A percentile compares a stretch with the other conserved stretches of the same genome.
Conservation (phyloP, 768 basidiomycete genomes). For the Chalciporus chontae region DNA sequence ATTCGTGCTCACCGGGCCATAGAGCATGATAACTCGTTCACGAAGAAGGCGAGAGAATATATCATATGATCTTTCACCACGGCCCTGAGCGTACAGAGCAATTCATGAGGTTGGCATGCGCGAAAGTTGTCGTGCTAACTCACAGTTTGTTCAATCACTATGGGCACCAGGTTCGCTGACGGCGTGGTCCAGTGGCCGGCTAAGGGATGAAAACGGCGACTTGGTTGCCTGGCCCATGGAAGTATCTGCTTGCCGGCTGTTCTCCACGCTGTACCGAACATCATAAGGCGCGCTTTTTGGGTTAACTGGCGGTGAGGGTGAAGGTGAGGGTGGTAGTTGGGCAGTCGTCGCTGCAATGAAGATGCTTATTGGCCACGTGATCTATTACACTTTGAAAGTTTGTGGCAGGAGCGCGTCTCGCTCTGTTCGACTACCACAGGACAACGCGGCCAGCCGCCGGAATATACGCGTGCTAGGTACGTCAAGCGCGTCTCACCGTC, state of each 20-base stretch:
- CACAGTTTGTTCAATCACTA: conserved; percentile 92
- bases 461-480: conserved; percentile 15
- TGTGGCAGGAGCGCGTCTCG: conserved; percentile 12
- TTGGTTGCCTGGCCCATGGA: conserved; percentile 13
- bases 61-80: conserved; percentile 90
- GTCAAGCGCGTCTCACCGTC: neutral
- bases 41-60: conserved; percentile 92
- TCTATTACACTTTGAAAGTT: conserved; percentile 10
- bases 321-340: conserved; percentile 7
- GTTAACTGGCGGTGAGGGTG: neutral
- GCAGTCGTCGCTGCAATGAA: neutral
- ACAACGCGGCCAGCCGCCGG: conserved; percentile 1
- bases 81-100: conserved; percentile 45
- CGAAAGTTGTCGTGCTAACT: conserved; percentile 15
- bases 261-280: conserved; percentile 29
- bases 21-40: conserved; percentile 94
- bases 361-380: conserved; percentile 26
- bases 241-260: conserved; percentile 16
- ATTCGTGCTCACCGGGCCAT: conserved; percentile 69
- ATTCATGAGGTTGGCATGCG: conserved; percentile 13
- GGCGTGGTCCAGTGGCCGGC: conserved; percentile 44
- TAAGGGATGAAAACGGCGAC: conserved; percentile 53
- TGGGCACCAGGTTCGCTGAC: conserved; percentile 73
- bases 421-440: conserved; percentile 5
- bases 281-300: conserved; percentile 10